A percentile compares a stretch with the other conserved stretches of the same genome.
Conservation (phyloP, 192 early-diverging fungal species). For the Spizellomyces punctatus region DNA sequence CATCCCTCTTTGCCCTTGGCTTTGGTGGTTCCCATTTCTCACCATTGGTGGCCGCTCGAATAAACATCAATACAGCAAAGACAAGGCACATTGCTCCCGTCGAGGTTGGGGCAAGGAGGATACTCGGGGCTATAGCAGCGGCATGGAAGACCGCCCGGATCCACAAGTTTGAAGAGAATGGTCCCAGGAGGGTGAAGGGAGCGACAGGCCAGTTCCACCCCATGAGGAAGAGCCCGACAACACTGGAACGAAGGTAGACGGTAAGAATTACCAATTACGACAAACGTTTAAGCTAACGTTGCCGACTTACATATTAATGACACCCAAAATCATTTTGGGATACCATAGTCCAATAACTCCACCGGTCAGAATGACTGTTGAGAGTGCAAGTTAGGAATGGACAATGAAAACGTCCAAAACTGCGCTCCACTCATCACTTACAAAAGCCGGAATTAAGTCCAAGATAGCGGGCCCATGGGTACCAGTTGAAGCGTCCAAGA, state of each 20-base stretch:
- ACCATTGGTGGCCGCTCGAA: conserved; percentile 26
- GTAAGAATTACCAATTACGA: not conserved
- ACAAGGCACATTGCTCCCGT: conserved; percentile 23
- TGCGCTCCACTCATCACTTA: conserved; percentile 3
- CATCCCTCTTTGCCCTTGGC: conserved; percentile 6
- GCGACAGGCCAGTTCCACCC: conserved; percentile 25
- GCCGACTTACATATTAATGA: conserved; percentile 22
- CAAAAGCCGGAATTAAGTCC: conserved; percentile 25
- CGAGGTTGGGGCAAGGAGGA: conserved; percentile 24
- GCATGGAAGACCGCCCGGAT: conserved; percentile 16
- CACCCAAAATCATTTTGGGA: conserved; percentile 1
- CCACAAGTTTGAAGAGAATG: conserved; percentile 19
- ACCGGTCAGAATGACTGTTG: conserved; percentile 23
- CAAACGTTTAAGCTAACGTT: not conserved
- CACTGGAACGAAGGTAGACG: conserved; percentile 7
- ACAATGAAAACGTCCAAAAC: no score
- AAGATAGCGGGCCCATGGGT: conserved; percentile 31
- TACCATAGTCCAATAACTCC: conserved; percentile 29
- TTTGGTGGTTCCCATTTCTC: conserved; percentile 29
- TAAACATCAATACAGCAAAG: conserved; percentile 12
- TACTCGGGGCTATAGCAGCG: conserved; percentile 11
- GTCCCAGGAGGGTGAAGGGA: conserved; percentile 22
- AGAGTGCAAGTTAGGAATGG: not conserved
- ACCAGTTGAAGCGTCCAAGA: conserved; percentile 24
- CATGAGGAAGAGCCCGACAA: conserved; percentile 22